A percentile compares a stretch with the other conserved stretches of the same genome.
Evolutionary conservation across 2,329 filamentous ascomycete species (phyloP).

Genomic region (Ophiocordyceps camponoti-floridani): DNA sequence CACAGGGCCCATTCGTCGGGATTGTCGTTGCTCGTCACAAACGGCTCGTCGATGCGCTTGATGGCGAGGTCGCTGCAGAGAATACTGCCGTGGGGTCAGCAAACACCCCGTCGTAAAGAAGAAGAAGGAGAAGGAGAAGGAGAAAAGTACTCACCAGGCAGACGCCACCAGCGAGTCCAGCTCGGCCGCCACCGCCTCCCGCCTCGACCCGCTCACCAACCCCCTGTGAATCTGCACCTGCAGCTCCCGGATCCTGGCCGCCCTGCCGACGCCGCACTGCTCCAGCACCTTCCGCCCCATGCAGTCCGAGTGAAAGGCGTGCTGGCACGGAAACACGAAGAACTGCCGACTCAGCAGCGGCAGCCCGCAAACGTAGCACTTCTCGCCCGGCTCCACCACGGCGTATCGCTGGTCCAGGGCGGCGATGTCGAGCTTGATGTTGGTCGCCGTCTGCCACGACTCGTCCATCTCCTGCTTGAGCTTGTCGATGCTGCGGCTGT

Average conservation of each 20-base stretch:
- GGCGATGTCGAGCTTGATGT: constrained; percentile 81
- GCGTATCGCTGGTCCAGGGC: constrained; percentile 78
- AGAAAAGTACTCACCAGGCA: constrained; percentile 49
- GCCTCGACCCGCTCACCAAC: constrained; percentile 47
- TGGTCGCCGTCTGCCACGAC: constrained; percentile 67
- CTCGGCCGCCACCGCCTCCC: constrained; percentile 73
- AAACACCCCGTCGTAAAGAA: not conserved
- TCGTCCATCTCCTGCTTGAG: constrained; percentile 94
- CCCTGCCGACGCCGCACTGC: constrained; percentile 57
- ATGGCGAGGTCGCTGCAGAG: constrained; percentile 91
- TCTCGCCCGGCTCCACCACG: constrained; percentile 89
- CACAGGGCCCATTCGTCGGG: constrained; percentile 62
- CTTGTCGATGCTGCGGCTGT: constrained; percentile 74
- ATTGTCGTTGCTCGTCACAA: constrained; percentile 58
- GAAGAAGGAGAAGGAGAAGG: not conserved
- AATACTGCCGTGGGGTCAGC: constrained; percentile 38
- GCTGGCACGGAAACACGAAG: constrained; percentile 96
- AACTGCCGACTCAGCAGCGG: constrained; percentile 83
- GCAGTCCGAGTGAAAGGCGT: constrained; percentile 94
- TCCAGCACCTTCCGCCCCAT: constrained; percentile 73
- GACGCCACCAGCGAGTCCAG: constrained; percentile 82
- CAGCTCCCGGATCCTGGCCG: constrained; percentile 66
- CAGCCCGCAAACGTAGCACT: constrained; percentile 75
- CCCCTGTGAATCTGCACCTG: constrained; percentile 71
- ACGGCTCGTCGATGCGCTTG: constrained; percentile 84